These are phyloP conservation scores for Tylopilus orsonianus DNA, from an alignment of 1,284 basidiomycete genomes.

Conservation along the genomic window DNA sequence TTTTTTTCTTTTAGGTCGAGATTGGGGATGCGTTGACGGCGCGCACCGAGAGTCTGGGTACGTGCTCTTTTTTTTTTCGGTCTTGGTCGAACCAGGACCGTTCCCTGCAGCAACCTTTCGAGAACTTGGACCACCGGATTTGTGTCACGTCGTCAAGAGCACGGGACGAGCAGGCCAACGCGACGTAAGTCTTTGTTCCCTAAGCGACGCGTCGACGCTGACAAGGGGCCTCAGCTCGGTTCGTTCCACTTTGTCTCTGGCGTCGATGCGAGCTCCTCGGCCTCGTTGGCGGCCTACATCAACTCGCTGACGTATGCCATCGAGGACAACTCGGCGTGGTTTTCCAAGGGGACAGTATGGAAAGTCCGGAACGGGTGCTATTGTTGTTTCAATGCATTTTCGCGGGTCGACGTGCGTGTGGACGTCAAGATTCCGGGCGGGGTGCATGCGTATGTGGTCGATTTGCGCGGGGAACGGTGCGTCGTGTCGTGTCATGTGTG, in stretches of 20 bases:
- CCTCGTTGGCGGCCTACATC: constrained; percentile 95
- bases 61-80: constrained; percentile 26
- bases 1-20: constrained; percentile 61
- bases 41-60: constrained; percentile 90
- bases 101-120: constrained; percentile 79
- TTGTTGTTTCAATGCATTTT: constrained; percentile 99
- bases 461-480: constrained; percentile 90
- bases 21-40: constrained; percentile 88
- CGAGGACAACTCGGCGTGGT: constrained; percentile 92
- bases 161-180: constrained; percentile 81
- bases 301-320: constrained; percentile 96
- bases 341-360: constrained; percentile 84
- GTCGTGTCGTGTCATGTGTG: constrained; percentile 25
- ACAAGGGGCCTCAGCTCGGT: constrained; percentile 57
- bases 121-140: constrained; percentile 95
- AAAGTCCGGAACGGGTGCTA: constrained; percentile 94
- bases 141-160: constrained; percentile 95
- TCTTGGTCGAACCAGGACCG: neutral
- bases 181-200: constrained; percentile 79
- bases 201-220: too few species aligned
- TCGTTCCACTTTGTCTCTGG: constrained; percentile 93
- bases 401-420: constrained; percentile 93
- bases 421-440: constrained; percentile 99
- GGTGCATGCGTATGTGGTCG: constrained; percentile 92
- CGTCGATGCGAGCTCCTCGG: constrained; percentile 95